phyloP scores from a whole-genome alignment of 2,329 filamentous ascomycete genomes.

The Fusarium oligoseptatum region DNA sequence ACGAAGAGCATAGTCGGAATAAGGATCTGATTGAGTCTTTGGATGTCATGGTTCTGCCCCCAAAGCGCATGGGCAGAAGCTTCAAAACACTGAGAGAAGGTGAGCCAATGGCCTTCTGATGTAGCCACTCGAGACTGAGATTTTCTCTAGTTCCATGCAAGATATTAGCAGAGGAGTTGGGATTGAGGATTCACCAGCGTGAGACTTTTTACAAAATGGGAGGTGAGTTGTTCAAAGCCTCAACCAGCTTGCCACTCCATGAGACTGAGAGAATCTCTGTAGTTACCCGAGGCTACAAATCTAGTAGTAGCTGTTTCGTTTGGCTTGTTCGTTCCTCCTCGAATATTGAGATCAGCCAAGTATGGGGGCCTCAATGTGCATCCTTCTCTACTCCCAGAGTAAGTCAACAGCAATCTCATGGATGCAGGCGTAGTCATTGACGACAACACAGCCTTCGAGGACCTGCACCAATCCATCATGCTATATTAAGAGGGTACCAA shows the following conservation, averaged over 20 bases:
- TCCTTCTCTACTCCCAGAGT: conserved; percentile 90
- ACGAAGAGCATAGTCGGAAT: conserved; percentile 67
- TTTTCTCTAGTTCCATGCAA: conserved; percentile 78
- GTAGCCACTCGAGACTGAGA: not conserved
- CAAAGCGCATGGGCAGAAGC: conserved; percentile 83
- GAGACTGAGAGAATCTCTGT: conserved; percentile 15
- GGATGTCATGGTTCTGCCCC: conserved; percentile 86
- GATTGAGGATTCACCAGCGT: conserved; percentile 77
- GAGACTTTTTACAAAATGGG: conserved; percentile 90
- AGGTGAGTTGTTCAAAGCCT: conserved; percentile 63
- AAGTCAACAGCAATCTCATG: conserved; percentile 43
- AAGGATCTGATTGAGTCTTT: conserved; percentile 77
- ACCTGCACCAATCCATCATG: conserved; percentile 87
- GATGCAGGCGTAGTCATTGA: conserved; percentile 13
- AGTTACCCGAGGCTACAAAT: conserved; percentile 75
- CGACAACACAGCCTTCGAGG: conserved; percentile 76
- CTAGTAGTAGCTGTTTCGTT: conserved; percentile 95
- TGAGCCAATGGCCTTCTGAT: conserved; percentile 50
- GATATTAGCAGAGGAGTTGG: conserved; percentile 71
- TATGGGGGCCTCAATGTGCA: conserved; percentile 96
- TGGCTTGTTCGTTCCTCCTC: conserved; percentile 85
- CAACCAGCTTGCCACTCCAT: not conserved
- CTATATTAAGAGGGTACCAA: conserved; percentile 73
- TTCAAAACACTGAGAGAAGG: conserved; percentile 76
- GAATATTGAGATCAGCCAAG: conserved; percentile 76